Evolutionary conservation across 352 stramenopile genomes (phyloP), one percentile per base, ranked within the genome.

Genomic region (Plasmopara halstedii): DNA sequence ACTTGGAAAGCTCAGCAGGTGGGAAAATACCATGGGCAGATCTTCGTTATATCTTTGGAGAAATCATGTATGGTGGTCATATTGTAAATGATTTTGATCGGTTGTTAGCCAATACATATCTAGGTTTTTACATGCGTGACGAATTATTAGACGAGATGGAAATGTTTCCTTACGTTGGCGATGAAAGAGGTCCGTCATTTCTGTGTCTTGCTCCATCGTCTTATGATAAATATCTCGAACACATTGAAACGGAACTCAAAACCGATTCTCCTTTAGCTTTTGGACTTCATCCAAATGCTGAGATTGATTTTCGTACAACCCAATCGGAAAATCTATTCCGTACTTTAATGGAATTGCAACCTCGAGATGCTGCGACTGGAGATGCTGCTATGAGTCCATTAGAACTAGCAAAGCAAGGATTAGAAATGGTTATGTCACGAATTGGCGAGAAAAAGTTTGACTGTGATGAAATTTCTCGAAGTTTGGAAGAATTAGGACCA

Each of bases 111-210:
- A 97, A 97, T 46, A 97, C 94, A 41, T 98, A 98, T 70, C 73
- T 98, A n/a, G 91, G 98, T 48, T 97, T 97, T 54, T 98, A 96
- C 83, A 98, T 98, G 89, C 94, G 95, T 36, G 95, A 98, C 46
- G 94, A 98, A 53, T 60, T 98, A 35, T 62, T 99, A 25, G 95
- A 99, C 56, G 95, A 98, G 63, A 98, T 96, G 67, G 95, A 99
- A 55, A 94, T 99, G 75, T 98, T 98, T 67, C 95, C 95, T 17
- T 98, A 97, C 56, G 87, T 97, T 0, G 91, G 96, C 9, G 94
- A 98, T 33, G 95, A 98, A 44, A 98, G 98, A 47, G 86, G 87
- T 0, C 83, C 89, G 27, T 97, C 85, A 13, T 99, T 82, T 56
- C 90, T 96, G 84, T 96, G 82, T 45, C 73, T 97, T 18, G 71